Conservation (phyloP, 805 yeast genomes). For the Starmerella bombicola region DNA sequence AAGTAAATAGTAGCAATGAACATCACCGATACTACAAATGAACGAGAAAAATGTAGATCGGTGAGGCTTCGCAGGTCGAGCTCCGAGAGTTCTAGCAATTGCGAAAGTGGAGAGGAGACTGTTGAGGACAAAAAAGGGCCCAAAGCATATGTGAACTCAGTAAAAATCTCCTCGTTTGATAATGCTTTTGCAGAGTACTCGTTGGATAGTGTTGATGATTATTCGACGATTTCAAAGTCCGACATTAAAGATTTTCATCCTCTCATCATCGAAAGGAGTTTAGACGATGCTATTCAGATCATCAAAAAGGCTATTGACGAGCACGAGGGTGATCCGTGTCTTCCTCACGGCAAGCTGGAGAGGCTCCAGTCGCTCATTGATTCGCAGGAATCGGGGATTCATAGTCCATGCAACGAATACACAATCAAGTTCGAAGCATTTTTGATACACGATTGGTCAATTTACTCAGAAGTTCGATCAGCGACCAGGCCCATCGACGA, state of each 20-base stretch:
- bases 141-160: too few relatives aligned
- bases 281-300: constrained; percentile 33
- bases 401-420: not conserved
- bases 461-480: constrained; percentile 51
- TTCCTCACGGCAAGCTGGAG: constrained; percentile 10
- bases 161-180: not conserved
- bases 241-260: constrained; percentile 5
- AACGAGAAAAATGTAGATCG: too few relatives aligned
- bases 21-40: too few relatives aligned
- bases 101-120: too few relatives aligned
- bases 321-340: constrained; percentile 39
- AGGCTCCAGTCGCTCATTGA: constrained; percentile 1
- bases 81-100: too few relatives aligned
- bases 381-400: constrained; percentile 3
- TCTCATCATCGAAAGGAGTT: constrained; percentile 17
- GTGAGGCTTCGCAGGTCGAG: too few relatives aligned
- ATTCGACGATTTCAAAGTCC: constrained; percentile 1
- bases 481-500: constrained; percentile 44
- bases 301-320: constrained; percentile 32
- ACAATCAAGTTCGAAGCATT: constrained; percentile 34
- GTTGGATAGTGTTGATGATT: constrained; percentile 4
- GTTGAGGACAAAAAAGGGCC: too few relatives aligned
- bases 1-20: too few relatives aligned
- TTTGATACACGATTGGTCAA: constrained; percentile 36
- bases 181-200: constrained; percentile 9